Evolutionary conservation across 305 asterid species (phyloP).

Genomic region (Solanum chacoense): DNA sequence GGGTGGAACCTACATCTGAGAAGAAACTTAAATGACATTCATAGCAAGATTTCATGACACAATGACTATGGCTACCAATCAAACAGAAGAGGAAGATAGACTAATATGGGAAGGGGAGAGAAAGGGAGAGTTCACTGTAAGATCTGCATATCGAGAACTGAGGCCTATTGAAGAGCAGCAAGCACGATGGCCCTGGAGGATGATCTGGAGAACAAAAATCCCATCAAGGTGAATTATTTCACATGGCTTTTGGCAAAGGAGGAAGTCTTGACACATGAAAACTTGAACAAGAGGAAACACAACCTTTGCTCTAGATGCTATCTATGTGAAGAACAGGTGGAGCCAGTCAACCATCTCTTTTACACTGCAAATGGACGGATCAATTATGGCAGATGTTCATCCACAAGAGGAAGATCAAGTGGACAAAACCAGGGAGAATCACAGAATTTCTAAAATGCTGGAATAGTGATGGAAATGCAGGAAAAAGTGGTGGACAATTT

Average conservation of each 20-base stretch:
- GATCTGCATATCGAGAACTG: background rate
- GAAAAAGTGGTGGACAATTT: background rate
- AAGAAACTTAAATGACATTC: background rate
- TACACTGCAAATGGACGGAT: background rate
- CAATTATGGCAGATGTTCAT: background rate
- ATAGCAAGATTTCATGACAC: background rate
- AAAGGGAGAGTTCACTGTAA: background rate
- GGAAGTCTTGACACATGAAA: background rate
- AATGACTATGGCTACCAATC: background rate
- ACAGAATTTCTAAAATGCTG: background rate
- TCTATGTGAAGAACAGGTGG: background rate
- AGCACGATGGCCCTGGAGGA: background rate
- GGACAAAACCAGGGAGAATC: background rate
- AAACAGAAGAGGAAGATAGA: background rate
- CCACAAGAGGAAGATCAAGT: background rate
- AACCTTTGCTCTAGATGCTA: background rate
- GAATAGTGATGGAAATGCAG: background rate
- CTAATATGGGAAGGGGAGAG: background rate
- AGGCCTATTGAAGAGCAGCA: background rate
- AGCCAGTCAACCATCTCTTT: background rate
- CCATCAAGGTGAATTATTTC: background rate
- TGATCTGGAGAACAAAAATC: background rate
- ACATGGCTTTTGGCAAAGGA: background rate
- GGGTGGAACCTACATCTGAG: background rate
- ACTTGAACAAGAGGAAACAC: background rate